Evolutionary conservation across 768 basidiomycete species (phyloP).

Genomic region (Mycena kentingensis): DNA sequence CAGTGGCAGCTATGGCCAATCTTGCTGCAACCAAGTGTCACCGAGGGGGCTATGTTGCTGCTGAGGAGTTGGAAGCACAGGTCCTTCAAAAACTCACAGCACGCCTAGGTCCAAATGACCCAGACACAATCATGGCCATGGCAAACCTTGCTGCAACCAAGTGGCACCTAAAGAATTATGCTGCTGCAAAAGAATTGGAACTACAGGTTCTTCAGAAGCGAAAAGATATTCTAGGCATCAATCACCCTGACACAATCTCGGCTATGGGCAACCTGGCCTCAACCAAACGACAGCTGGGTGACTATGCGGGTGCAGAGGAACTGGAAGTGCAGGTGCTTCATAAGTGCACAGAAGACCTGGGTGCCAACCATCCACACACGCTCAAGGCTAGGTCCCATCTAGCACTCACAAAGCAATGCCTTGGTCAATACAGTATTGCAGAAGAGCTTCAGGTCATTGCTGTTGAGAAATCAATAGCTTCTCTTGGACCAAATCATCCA

Average conservation of each 20-base stretch:
- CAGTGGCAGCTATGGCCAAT: neutral
- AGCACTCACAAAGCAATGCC: neutral
- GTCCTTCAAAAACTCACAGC: neutral
- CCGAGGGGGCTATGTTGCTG: neutral
- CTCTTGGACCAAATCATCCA: too few relatives aligned
- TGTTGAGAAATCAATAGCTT: too few relatives aligned
- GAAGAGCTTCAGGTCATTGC: too few relatives aligned
- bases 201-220: slow-evolving; percentile 9
- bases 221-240: slow-evolving; percentile 9
- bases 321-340: neutral
- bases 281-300: neutral
- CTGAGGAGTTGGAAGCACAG: neutral
- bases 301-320: neutral
- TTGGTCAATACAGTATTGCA: neutral
- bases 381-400: neutral
- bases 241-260: slow-evolving; percentile 17
- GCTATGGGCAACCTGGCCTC: neutral
- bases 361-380: neutral
- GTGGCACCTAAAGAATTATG: neutral
- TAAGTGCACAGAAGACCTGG: neutral
- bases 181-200: slow-evolving; percentile 2
- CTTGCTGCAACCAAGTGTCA: neutral
- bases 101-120: neutral
- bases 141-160: neutral
- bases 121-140: neutral